Conservation (phyloP, 2,329 filamentous ascomycete species). For the Xylogone sp. region DNA sequence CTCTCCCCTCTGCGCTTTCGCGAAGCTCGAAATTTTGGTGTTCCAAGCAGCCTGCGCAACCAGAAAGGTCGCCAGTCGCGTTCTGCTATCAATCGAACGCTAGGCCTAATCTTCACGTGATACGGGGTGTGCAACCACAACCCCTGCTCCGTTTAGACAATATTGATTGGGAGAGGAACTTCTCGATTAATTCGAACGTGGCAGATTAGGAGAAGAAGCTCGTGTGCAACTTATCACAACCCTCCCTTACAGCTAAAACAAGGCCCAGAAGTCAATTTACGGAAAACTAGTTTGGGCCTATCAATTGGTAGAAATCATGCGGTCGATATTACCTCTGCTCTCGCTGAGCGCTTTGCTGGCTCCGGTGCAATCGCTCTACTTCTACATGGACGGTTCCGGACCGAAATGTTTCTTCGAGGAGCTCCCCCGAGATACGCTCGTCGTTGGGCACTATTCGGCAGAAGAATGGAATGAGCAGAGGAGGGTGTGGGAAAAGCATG, state of each 20-base stretch:
- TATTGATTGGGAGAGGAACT: neutral
- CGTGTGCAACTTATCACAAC: too few species aligned
- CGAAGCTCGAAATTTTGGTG: neutral
- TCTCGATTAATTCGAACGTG: conserved; percentile 43
- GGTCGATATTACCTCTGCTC: conserved; percentile 60
- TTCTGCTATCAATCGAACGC: neutral
- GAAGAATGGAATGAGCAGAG: conserved; percentile 75
- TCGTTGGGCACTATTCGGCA: conserved; percentile 87
- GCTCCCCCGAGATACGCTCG: conserved; percentile 92
- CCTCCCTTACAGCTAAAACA: too few species aligned
- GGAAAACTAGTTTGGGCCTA: too few species aligned
- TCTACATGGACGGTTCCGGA: conserved; percentile 82
- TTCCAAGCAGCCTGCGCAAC: too few species aligned
- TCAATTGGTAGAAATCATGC: conserved; percentile 45
- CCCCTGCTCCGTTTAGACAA: conserved; percentile 14
- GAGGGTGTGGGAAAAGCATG: conserved; percentile 67
- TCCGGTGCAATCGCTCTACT: conserved; percentile 82
- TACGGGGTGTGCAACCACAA: conserved; percentile 5
- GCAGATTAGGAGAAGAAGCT: conserved; percentile 41
- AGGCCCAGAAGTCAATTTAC: too few species aligned
- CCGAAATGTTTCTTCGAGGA: conserved; percentile 98
- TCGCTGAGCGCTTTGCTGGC: conserved; percentile 55
- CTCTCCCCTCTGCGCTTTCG: neutral
- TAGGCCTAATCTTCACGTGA: neutral
- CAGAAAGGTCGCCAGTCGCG: too few species aligned